Percentiles rank a stretch among this genome's conserved stretches.
Conservation (phyloP, 2,329 filamentous ascomycete species). For the Colletotrichum lindemuthianum region DNA sequence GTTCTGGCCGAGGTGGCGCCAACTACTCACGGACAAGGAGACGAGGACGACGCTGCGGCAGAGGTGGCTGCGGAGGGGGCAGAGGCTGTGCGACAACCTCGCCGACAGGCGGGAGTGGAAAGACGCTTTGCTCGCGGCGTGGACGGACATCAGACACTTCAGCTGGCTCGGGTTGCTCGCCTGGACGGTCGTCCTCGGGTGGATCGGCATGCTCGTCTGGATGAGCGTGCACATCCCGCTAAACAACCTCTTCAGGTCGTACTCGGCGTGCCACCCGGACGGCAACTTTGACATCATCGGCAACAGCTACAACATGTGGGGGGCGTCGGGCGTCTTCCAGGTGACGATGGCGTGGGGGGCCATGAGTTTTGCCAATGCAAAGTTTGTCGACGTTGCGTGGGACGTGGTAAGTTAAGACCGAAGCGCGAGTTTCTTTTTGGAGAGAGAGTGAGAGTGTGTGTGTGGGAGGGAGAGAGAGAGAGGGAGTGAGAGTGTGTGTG, state of each 20-base stretch:
- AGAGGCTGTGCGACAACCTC: conserved; percentile 2
- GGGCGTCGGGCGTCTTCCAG: conserved; percentile 36
- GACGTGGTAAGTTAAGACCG: conserved; percentile 39
- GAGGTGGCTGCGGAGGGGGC: background rate
- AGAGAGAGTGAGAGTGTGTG: background rate
- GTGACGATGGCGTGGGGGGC: conserved; percentile 37
- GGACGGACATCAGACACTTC: background rate
- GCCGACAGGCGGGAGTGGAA: conserved; percentile 8
- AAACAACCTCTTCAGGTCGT: background rate
- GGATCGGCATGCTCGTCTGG: background rate
- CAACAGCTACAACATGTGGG: conserved; percentile 35
- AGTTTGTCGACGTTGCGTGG: conserved; percentile 42
- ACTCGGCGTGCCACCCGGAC: conserved; percentile 33
- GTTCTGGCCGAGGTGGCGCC: too few relatives aligned
- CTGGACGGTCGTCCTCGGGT: background rate
- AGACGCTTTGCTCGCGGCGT: background rate
- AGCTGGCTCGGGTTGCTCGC: background rate
- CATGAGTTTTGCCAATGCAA: conserved; percentile 40
- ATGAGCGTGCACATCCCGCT: background rate
- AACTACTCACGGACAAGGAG: too few relatives aligned
- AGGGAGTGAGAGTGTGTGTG: too few relatives aligned
- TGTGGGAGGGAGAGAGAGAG: too few relatives aligned
- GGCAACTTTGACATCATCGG: conserved; percentile 27
- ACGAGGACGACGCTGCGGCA: too few relatives aligned
- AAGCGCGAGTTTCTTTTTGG: background rate